A percentile compares a stretch with the other conserved stretches of the same genome.
These are phyloP conservation scores for Leccinellum luteum DNA, from an alignment of 768 basidiomycete species.

Conservation along the genomic window DNA sequence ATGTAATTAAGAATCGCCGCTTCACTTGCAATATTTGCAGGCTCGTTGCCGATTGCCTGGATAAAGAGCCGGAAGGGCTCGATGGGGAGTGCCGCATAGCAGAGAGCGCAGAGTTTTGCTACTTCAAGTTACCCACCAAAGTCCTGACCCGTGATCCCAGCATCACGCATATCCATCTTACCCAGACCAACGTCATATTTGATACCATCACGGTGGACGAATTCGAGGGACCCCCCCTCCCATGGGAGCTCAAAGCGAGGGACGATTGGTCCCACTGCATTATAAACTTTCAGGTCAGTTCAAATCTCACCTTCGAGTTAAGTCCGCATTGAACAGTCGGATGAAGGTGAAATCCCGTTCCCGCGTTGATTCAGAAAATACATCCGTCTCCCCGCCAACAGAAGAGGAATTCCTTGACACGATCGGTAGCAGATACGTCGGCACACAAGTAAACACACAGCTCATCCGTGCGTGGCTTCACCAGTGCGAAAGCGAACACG, in stretches of 20 bases:
- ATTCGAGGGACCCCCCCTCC: conserved; percentile 1
- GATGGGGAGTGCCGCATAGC: conserved; percentile 1
- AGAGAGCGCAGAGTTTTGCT: conserved; percentile 3
- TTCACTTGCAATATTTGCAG: conserved; percentile 9
- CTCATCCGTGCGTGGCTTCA: conserved; percentile 16
- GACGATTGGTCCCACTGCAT: neutral
- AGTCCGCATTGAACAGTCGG: neutral
- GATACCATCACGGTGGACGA: neutral
- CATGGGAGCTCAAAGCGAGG: conserved; percentile 9
- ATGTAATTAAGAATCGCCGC: conserved; percentile 14
- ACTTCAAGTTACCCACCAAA: conserved; percentile 5
- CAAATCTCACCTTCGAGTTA: neutral
- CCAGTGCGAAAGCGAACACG: conserved; percentile 14
- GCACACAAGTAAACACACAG: conserved; percentile 1
- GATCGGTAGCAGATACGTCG: conserved; percentile 13
- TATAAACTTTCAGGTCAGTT: conserved; percentile 10
- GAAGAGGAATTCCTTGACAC: conserved; percentile 4
- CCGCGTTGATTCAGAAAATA: neutral
- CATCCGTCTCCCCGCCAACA: neutral
- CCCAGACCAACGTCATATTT: conserved; percentile 3
- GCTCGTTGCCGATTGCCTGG: conserved; percentile 11
- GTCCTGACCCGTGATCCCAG: conserved; percentile 1
- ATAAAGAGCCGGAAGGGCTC: conserved; percentile 9
- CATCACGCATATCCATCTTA: conserved; percentile 17
- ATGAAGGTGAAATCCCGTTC: conserved; percentile 8